Conservation (phyloP, 2,329 filamentous ascomycete species). For the Exophiala sp. region DNA sequence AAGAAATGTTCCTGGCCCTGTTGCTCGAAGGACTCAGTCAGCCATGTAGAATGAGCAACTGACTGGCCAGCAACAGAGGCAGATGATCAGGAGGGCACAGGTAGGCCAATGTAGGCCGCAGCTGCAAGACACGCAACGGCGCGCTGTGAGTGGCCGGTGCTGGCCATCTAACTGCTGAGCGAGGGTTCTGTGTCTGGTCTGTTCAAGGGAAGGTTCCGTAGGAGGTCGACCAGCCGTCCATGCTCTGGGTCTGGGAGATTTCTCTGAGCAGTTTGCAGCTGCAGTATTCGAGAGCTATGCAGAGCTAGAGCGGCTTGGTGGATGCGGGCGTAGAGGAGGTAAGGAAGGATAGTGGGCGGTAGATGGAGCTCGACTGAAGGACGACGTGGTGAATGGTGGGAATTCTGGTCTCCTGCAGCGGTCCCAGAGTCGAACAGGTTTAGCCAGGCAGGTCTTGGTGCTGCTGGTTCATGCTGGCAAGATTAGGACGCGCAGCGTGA, state of each 20-base stretch:
- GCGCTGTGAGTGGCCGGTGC: conserved; percentile 23
- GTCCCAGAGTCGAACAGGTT: conserved; percentile 20
- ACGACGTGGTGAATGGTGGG: conserved; percentile 9
- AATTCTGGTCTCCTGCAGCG: conserved; percentile 24
- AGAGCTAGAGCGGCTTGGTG: conserved; percentile 24
- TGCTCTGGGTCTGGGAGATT: conserved; percentile 10
- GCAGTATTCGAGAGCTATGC: conserved; percentile 15
- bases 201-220: conserved; percentile 22
- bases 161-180: conserved; percentile 12
- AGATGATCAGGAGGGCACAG: conserved; percentile 26
- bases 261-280: conserved; percentile 14
- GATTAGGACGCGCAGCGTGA: conserved; percentile 11
- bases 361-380: conserved; percentile 18
- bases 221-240: conserved; percentile 1
- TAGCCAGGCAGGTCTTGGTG: conserved; percentile 23
- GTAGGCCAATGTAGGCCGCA: conserved; percentile 23
- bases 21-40: conserved; percentile 21
- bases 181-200: conserved; percentile 12
- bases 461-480: conserved; percentile 21
- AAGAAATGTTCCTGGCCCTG: conserved; percentile 22
- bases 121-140: conserved; percentile 26
- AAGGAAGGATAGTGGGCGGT: conserved; percentile 15
- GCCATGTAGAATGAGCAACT: conserved; percentile 21
- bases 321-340: conserved; percentile 11
- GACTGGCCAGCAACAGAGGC: conserved; percentile 21